Conservation (phyloP, 495 filamentous ascomycete genomes). For the Apodospora peruviana region DNA sequence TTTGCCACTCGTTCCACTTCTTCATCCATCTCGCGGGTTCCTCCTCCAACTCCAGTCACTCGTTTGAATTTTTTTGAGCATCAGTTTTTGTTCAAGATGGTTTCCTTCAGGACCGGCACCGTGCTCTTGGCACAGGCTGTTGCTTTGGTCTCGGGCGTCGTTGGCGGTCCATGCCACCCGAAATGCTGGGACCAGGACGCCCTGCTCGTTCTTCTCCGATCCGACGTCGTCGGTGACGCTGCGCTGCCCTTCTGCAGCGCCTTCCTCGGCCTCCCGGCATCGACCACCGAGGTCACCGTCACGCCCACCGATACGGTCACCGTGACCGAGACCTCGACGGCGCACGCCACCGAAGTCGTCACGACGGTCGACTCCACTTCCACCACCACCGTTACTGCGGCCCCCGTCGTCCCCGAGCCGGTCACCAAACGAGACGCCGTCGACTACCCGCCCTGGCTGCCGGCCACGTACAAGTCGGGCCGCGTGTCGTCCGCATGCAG, state of each 20-base stretch:
- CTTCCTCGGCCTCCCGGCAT: constrained; percentile 1
- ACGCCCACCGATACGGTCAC: constrained; percentile 2
- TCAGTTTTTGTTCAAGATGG: neutral
- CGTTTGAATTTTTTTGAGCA: neutral
- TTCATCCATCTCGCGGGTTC: too few species aligned
- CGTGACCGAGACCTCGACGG: constrained; percentile 3
- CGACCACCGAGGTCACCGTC: neutral
- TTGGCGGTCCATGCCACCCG: neutral
- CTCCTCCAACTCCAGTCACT: constrained; percentile 6
- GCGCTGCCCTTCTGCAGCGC: constrained; percentile 1
- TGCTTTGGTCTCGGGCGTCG: neutral
- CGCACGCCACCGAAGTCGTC: neutral
- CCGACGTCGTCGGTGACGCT: neutral
- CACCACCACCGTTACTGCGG: constrained; percentile 2
- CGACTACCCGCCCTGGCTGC: constrained; percentile 9
- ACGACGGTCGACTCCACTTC: neutral
- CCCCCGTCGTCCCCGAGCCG: neutral
- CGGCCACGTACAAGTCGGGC: neutral
- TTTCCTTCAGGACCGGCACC: neutral
- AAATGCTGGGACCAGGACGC: neutral
- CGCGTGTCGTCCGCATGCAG: constrained; percentile 8
- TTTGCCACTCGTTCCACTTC: too few species aligned
- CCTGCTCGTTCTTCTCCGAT: neutral
- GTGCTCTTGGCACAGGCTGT: neutral
- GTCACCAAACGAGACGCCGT: neutral